Conservation (phyloP, 2,329 filamentous ascomycete genomes). For the Bretziella fagacearum region DNA sequence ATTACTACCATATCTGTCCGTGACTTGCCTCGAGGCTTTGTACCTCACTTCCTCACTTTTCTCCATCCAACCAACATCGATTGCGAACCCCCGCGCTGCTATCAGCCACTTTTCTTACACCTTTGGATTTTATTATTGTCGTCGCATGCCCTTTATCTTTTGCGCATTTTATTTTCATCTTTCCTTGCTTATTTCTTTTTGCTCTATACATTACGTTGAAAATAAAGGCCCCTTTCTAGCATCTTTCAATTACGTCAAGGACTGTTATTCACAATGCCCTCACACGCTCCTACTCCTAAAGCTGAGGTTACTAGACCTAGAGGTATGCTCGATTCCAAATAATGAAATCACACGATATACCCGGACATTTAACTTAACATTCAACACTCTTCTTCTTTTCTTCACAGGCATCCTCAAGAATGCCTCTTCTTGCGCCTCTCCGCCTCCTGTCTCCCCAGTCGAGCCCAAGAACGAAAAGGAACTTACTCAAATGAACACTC, state of each 20-base stretch:
- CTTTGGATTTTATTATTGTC: not conserved
- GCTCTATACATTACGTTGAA: no score
- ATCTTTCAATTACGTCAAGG: no score
- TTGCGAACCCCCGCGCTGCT: slow-evolving; percentile 6
- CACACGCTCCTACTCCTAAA: slow-evolving; percentile 17
- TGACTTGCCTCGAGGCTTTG: no score
- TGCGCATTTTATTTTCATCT: not conserved
- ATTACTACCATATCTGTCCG: no score
- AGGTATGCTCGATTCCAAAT: slow-evolving; percentile 22
- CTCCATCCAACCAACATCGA: not conserved
- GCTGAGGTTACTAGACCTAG: slow-evolving; percentile 29
- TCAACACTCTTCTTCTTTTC: not conserved
- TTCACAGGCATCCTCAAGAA: slow-evolving; percentile 96
- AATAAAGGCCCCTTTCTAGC: no score
- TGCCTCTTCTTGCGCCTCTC: slow-evolving; percentile 41
- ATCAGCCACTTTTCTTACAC: not conserved
- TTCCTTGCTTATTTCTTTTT: not conserved
- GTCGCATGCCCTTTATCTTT: not conserved
- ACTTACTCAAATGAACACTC: slow-evolving; percentile 81
- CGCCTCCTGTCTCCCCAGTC: slow-evolving; percentile 36
- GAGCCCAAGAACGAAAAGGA: slow-evolving; percentile 52
- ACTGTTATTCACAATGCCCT: slow-evolving; percentile 9
- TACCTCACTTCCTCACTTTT: not conserved
- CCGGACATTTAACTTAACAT: not conserved
- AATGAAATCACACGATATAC: not conserved